A percentile compares a stretch with the other conserved stretches of the same genome.
Conservation (phyloP, 345 rosid species). For the Syzygium aqueum region DNA sequence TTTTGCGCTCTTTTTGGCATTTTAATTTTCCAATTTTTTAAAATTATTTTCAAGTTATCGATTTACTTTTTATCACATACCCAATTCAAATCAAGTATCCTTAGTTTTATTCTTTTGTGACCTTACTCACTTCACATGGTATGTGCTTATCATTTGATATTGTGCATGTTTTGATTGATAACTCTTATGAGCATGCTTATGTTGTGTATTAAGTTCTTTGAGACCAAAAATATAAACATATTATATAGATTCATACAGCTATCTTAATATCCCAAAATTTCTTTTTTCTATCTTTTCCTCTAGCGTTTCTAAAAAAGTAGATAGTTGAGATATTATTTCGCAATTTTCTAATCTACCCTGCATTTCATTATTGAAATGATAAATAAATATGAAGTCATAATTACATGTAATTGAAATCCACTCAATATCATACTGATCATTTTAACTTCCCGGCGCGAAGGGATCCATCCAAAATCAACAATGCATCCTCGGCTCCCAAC, state of each 20-base stretch:
- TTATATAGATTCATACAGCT: not conserved
- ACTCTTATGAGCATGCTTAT: not conserved
- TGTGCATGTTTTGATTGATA: not conserved
- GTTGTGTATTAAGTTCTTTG: not conserved
- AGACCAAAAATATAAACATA: not conserved
- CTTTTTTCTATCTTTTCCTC: not conserved
- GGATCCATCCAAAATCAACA: not conserved
- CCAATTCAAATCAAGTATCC: not conserved
- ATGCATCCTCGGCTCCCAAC: not conserved
- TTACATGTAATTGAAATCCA: not conserved
- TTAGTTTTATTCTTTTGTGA: not conserved
- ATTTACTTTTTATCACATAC: not conserved
- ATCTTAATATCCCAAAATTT: not conserved
- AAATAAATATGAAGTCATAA: not conserved
- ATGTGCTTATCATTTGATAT: not conserved
- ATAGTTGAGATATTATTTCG: not conserved
- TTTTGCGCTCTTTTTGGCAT: not conserved
- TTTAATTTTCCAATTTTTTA: not conserved
- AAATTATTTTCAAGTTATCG: not conserved
- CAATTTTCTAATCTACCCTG: not conserved
- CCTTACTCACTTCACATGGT: not conserved
- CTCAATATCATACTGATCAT: not conserved
- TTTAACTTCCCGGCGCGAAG: not conserved
- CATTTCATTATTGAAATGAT: not conserved
- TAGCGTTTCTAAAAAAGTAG: not conserved